A percentile compares a stretch with the other conserved stretches of the same genome.
Evolutionary conservation across 2,329 filamentous ascomycete species (phyloP).

Genomic region (Biscogniauxia marginata): DNA sequence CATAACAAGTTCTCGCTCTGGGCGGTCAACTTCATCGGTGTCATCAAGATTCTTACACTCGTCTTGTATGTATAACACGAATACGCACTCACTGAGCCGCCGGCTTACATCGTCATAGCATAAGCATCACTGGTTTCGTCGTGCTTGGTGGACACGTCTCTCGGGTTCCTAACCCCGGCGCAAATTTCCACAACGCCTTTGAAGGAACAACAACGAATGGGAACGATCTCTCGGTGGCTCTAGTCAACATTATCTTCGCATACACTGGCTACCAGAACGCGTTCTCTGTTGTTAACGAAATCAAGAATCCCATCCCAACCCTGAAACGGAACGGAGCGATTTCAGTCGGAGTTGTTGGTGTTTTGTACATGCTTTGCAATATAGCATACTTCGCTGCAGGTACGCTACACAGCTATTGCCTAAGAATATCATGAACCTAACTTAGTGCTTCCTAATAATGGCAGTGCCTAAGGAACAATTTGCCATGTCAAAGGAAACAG

Average conservation of each 20-base stretch:
- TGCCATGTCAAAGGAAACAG: slow-evolving; percentile 47
- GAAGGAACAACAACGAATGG: slow-evolving; percentile 43
- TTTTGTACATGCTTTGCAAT: slow-evolving; percentile 58
- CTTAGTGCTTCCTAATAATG: not conserved
- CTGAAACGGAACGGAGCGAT: slow-evolving; percentile 50
- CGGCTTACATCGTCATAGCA: slow-evolving; percentile 26
- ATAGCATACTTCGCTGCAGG: slow-evolving; percentile 59
- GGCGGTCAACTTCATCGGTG: slow-evolving; percentile 55
- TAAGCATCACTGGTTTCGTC: slow-evolving; percentile 60
- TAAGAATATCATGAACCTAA: not conserved
- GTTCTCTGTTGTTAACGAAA: slow-evolving; percentile 60
- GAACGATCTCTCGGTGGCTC: slow-evolving; percentile 53
- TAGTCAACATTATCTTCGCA: slow-evolving; percentile 59
- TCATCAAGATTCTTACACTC: slow-evolving; percentile 60
- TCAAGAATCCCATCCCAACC: slow-evolving; percentile 55
- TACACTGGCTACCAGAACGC: slow-evolving; percentile 58
- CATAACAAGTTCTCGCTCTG: slow-evolving; percentile 58
- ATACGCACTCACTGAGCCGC: not conserved
- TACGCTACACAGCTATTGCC: slow-evolving; percentile 7
- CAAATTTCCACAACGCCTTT: slow-evolving; percentile 57
- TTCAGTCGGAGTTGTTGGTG: slow-evolving; percentile 49
- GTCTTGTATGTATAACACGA: slow-evolving; percentile 43
- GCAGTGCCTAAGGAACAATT: slow-evolving; percentile 53
- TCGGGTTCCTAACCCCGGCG: slow-evolving; percentile 46
- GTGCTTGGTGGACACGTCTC: slow-evolving; percentile 56